Evolutionary conservation across 23 red algal genomes (phyloP).

Genomic region (Agarophyton chilense): DNA sequence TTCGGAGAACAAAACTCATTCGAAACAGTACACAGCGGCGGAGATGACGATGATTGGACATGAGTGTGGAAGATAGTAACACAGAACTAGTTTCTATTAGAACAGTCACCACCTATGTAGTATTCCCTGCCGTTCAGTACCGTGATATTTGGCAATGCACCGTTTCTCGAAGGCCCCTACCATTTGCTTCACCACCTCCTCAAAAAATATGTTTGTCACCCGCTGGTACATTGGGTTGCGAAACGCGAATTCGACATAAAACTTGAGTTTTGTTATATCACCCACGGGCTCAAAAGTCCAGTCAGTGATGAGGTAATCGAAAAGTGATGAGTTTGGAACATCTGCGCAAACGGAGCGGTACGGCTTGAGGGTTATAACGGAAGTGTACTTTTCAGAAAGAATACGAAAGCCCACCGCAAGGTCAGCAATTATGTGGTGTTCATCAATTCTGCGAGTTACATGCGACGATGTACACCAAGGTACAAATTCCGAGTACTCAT

Average conservation of each 20-base stretch:
- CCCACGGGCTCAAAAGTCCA: slow-evolving; percentile 81
- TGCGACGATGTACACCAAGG: slow-evolving; percentile 91
- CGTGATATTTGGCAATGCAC: slow-evolving; percentile 41
- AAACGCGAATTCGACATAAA: slow-evolving; percentile 95
- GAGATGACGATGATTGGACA: background rate
- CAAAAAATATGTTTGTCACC: slow-evolving; percentile 90
- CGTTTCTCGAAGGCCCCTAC: slow-evolving; percentile 91
- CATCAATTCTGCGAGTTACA: slow-evolving; percentile 47
- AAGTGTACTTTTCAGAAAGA: slow-evolving; percentile 86
- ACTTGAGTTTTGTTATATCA: slow-evolving; percentile 66
- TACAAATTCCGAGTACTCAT: slow-evolving; percentile 83
- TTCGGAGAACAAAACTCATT: background rate
- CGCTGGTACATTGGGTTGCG: slow-evolving; percentile 88
- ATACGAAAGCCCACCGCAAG: slow-evolving; percentile 93
- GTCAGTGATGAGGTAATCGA: slow-evolving; percentile 97
- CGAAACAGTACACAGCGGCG: background rate
- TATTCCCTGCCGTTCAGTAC: slow-evolving; percentile 8
- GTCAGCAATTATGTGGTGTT: slow-evolving; percentile 65
- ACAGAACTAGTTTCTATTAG: background rate
- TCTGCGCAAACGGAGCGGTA: slow-evolving; percentile 63
- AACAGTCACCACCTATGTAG: slow-evolving; percentile 40
- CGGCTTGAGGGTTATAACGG: slow-evolving; percentile 71
- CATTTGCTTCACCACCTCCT: slow-evolving; percentile 95
- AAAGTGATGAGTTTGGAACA: slow-evolving; percentile 75
- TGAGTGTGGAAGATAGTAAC: background rate